Conservation (phyloP, 1,139 yeast species). For the Arxiozyma slooffiae region DNA sequence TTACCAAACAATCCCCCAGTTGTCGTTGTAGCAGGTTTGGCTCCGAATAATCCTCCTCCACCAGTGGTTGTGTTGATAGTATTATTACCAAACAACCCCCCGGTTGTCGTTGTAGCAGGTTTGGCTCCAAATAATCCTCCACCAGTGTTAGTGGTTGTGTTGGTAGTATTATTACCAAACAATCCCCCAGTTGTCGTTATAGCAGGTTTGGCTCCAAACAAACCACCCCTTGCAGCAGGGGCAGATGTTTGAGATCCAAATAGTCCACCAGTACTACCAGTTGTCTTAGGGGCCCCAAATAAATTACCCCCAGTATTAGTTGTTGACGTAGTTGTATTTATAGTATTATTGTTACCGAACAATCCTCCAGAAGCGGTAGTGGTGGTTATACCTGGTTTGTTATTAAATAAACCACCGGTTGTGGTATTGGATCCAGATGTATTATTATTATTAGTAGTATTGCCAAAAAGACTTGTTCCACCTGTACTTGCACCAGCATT, state of each 20-base stretch:
- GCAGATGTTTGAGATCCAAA: conserved; percentile 4
- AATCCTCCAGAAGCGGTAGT: conserved; percentile 23
- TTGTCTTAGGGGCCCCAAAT: conserved; percentile 10
- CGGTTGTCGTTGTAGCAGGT: conserved; percentile 10
- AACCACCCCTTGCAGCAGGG: conserved; percentile 20
- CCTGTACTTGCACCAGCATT: conserved; percentile 2
- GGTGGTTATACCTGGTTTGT: conserved; percentile 6
- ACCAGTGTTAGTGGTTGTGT: conserved; percentile 9
- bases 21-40: conserved; percentile 4
- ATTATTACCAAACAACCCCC: conserved; percentile 4
- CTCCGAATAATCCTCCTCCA: conserved; percentile 14
- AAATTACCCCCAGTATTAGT: conserved; percentile 26
- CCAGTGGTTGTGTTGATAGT: conserved; percentile 10
- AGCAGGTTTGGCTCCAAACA: conserved; percentile 26
- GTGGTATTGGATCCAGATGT: conserved; percentile 8
- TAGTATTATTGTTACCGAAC: conserved; percentile 23
- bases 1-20: conserved; percentile 32
- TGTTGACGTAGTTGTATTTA: conserved; percentile 8
- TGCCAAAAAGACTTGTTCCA: conserved; percentile 4
- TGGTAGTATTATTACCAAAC: conserved; percentile 3
- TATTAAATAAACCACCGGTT: conserved; percentile 36
- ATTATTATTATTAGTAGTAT: conserved; percentile 1
- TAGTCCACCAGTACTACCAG: conserved; percentile 8
- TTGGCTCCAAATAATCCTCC: conserved; percentile 25
- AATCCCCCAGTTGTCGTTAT: conserved; percentile 12